Base-by-base conservation (phyloP, 768 basidiomycete species). In the Lentinula aciculospora region DNA sequence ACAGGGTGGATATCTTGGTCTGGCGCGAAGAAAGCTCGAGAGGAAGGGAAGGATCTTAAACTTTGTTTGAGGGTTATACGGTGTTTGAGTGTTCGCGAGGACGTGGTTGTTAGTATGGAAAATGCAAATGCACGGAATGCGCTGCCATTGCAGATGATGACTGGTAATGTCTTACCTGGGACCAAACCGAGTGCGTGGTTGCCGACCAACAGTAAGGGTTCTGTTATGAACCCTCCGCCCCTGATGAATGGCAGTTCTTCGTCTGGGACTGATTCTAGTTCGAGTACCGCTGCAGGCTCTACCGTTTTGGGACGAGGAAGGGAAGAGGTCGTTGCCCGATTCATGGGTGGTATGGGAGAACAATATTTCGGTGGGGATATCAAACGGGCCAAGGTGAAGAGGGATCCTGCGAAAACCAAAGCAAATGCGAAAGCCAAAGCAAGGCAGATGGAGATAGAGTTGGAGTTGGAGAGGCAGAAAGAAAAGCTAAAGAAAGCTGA, bases 1-100 rank as follows among this genome's bases (percentile, higher is more conserved):
- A 76, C 86, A 0, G 88, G 88, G 4, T 79, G 76, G 75, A 61
- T 75, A 1, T 78, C 76, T 7, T 79, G 78, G 79, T 74, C 72
- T 59, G 76, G 74, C 0, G 72, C 73, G 12, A 63, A 65, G 54
- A 62, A 63, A n/a, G 78, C 79, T 8, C 65, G 72, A n/a, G 63
- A 60, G 47, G 68, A 67, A 53, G 75, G 78, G 9, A 67, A 70
- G 50, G 78, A 78, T 64, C 50, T 78, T 48, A 64, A 67, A 28
- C 69, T 79, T 39, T 74, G 76, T 34, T 68, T 79, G 39, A 64
- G 76, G 45, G 68, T 80, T 13, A 54, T 79, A 31, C 56, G 74
- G 57, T 76, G 73, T 63, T 70, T 72, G 10, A 68, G 45, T 17
- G 56, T 39, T n/a, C 32, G 56, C 4, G 56, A 48, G 28, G 56